A percentile compares a stretch with the other conserved stretches of the same genome.
Conservation (phyloP, 2,329 filamentous ascomycete species). For the Cercospora zeae-maydis region DNA sequence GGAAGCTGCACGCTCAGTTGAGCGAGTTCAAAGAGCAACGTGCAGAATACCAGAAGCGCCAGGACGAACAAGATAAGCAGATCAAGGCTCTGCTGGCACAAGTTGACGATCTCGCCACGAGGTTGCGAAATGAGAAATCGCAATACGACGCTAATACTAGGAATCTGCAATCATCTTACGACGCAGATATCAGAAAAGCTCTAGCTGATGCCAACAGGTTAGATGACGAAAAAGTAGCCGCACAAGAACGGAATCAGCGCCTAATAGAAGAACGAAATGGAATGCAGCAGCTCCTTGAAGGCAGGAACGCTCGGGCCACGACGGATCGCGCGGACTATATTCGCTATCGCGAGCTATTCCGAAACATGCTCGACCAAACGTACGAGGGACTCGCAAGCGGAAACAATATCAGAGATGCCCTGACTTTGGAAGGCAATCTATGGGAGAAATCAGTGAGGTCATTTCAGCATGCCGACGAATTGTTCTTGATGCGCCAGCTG, state of each 20-base stretch:
- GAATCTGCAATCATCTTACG: neutral
- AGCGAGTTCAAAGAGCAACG: neutral
- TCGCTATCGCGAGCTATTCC: slow-evolving; percentile 17
- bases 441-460: slow-evolving; percentile 13
- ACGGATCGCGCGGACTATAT: slow-evolving; percentile 17
- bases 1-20: neutral
- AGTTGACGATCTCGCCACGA: neutral
- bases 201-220: neutral
- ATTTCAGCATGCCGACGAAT: slow-evolving; percentile 8
- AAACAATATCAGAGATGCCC: neutral
- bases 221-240: neutral
- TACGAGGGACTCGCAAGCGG: neutral
- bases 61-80: neutral
- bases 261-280: neutral
- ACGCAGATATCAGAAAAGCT: neutral
- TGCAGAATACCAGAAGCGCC: neutral
- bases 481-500: slow-evolving; percentile 19
- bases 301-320: slow-evolving; percentile 1
- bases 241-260: neutral
- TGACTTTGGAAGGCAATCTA: slow-evolving; percentile 2
- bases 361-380: slow-evolving; percentile 1
- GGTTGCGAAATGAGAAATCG: neutral
- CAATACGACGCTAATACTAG: neutral
- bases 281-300: slow-evolving; percentile 1
- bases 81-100: neutral